Conservation (phyloP, 371 early-diverging fungal species). For the Saksenaea oblongispora region DNA sequence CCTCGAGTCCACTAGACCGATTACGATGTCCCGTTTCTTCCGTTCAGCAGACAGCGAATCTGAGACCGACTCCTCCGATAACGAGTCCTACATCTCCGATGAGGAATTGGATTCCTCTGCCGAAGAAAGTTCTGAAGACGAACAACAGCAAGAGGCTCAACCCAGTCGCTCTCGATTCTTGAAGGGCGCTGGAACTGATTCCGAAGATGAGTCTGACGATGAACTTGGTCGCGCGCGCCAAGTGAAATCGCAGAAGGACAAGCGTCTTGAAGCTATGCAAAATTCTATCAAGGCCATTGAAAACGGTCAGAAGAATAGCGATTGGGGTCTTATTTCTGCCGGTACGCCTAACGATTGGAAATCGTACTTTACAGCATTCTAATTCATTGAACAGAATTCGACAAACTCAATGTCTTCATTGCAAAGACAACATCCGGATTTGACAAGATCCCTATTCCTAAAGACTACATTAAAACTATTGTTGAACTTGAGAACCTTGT, state of each 20-base stretch:
- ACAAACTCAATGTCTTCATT: conserved; percentile 77
- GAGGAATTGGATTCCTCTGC: conserved; percentile 54
- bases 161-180: conserved; percentile 44
- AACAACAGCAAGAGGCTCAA: conserved; percentile 36
- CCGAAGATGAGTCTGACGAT: conserved; percentile 65
- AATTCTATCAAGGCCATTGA: conserved; percentile 63
- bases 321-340: conserved; percentile 84
- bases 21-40: conserved; percentile 60
- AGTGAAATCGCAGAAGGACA: conserved; percentile 85
- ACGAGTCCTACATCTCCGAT: conserved; percentile 59
- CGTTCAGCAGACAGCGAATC: conserved; percentile 59
- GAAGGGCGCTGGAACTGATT: conserved; percentile 46
- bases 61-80: conserved; percentile 58
- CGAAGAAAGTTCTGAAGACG: conserved; percentile 46
- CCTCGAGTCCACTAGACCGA: conserved; percentile 5
- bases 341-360: conserved; percentile 48
- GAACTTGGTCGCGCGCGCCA: conserved; percentile 75
- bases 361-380: neutral
- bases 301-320: conserved; percentile 83
- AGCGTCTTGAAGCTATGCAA: conserved; percentile 75
- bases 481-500: conserved; percentile 77
- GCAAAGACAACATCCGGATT: conserved; percentile 73
- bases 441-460: conserved; percentile 66
- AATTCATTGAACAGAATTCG: conserved; percentile 67
- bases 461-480: conserved; percentile 79